Evolutionary conservation across 2,329 filamentous ascomycete species (phyloP).

Genomic region (Neonectria punicea): DNA sequence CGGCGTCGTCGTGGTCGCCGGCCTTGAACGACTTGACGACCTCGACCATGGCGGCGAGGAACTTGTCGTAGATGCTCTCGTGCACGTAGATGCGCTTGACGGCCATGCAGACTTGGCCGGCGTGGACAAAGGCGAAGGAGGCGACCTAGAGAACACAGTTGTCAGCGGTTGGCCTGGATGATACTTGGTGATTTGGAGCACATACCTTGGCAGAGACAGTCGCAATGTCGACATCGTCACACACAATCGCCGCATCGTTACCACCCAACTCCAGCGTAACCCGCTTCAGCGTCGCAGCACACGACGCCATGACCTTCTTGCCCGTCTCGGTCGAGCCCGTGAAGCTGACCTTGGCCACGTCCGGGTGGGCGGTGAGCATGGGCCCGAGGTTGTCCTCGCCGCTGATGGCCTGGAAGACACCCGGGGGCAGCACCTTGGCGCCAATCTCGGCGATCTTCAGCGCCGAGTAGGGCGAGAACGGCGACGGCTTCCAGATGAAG

Average conservation of each 20-base stretch:
- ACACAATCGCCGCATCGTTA: slow-evolving; percentile 69
- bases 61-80: slow-evolving; percentile 66
- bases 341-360: slow-evolving; percentile 70
- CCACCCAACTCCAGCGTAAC: slow-evolving; percentile 69
- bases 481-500: slow-evolving; percentile 67
- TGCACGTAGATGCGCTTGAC: slow-evolving; percentile 72
- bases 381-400: slow-evolving; percentile 70
- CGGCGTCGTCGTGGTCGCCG: slow-evolving; percentile 55
- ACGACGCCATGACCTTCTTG: slow-evolving; percentile 67
- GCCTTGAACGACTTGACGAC: slow-evolving; percentile 50
- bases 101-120: slow-evolving; percentile 52
- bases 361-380: slow-evolving; percentile 66
- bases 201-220: slow-evolving; percentile 28
- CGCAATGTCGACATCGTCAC: slow-evolving; percentile 65
- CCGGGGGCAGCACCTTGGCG: slow-evolving; percentile 66
- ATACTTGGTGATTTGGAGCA: not conserved
- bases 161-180: not conserved
- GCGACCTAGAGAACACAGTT: slow-evolving; percentile 12
- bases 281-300: slow-evolving; percentile 66
- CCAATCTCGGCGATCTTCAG: slow-evolving; percentile 70
- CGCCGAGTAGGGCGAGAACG: slow-evolving; percentile 65
- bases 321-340: slow-evolving; percentile 69
- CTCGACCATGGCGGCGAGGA: slow-evolving; percentile 52
- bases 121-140: slow-evolving; percentile 60
- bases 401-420: slow-evolving; percentile 69